Percentiles rank a stretch among this genome's conserved stretches.
Conservation (phyloP, 306 rosid genomes). For the Corylus heterophylla region DNA sequence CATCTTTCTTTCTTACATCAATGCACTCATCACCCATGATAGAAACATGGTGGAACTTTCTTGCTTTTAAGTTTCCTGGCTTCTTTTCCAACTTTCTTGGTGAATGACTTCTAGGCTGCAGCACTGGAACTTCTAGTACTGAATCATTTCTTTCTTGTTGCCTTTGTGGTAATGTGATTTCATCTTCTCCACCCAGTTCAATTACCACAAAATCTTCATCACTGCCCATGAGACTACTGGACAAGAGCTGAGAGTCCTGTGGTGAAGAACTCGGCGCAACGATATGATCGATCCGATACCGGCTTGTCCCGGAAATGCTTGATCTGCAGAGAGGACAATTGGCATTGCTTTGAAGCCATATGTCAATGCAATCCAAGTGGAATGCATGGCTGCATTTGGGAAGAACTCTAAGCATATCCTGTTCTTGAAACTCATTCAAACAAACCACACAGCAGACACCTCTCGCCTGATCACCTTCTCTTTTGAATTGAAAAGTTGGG, state of each 20-base stretch:
- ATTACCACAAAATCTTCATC: slow-evolving; percentile 79
- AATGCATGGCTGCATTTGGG: slow-evolving; percentile 62
- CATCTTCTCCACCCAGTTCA: slow-evolving; percentile 53
- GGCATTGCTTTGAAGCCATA: slow-evolving; percentile 63
- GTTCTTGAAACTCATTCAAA: slow-evolving; percentile 53
- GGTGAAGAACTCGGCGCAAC: slow-evolving; percentile 86
- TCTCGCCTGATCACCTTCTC: slow-evolving; percentile 27
- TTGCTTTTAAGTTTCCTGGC: slow-evolving; percentile 27
- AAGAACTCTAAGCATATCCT: slow-evolving; percentile 48
- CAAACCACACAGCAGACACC: slow-evolving; percentile 63
- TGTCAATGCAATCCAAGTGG: slow-evolving; percentile 67
- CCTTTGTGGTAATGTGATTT: slow-evolving; percentile 27
- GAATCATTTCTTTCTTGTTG: slow-evolving; percentile 40
- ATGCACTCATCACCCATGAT: slow-evolving; percentile 79
- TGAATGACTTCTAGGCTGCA: slow-evolving; percentile 29
- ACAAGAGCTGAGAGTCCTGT: slow-evolving; percentile 53
- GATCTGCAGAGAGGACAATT: slow-evolving; percentile 74
- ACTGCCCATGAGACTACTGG: slow-evolving; percentile 45
- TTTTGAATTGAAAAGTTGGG: slow-evolving; percentile 55
- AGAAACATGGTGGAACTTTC: slow-evolving; percentile 50
- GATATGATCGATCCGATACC: slow-evolving; percentile 36
- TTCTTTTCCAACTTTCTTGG: slow-evolving; percentile 40
- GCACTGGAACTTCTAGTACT: slow-evolving; percentile 20
- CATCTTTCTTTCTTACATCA: slow-evolving; percentile 58
- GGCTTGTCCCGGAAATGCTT: slow-evolving; percentile 41